Percentiles rank a stretch among this genome's conserved stretches.
These are phyloP conservation scores for Mycena leptocephala DNA, from an alignment of 768 basidiomycete species.

Conservation along the genomic window DNA sequence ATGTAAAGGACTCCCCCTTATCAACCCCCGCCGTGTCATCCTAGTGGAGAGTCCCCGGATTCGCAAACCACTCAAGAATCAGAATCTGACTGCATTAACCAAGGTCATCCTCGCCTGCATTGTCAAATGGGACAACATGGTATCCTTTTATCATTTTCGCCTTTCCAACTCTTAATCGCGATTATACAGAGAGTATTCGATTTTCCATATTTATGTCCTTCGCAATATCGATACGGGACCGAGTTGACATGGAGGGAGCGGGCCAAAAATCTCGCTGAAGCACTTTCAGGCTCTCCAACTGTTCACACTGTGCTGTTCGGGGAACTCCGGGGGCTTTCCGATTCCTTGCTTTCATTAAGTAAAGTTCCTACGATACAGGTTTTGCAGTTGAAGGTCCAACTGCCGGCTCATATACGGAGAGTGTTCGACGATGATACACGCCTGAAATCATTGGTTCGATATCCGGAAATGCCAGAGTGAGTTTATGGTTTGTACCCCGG, in stretches of 20 bases:
- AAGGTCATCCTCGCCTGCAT: not conserved
- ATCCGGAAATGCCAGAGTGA: not conserved
- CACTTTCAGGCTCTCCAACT: not conserved
- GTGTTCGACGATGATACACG: not conserved
- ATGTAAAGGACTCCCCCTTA: conserved; percentile 5
- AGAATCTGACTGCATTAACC: not conserved
- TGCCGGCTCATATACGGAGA: too few relatives aligned
- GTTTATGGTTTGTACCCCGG: not conserved
- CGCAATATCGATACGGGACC: not conserved
- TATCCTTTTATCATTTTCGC: not conserved
- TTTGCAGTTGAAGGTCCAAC: not conserved
- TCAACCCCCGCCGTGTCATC: conserved; percentile 1
- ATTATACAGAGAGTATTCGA: not conserved
- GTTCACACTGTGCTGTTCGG: not conserved
- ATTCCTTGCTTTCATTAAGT: not conserved
- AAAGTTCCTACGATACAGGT: not conserved
- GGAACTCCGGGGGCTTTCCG: not conserved
- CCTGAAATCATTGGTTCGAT: not conserved
- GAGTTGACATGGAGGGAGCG: not conserved
- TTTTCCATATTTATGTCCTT: not conserved
- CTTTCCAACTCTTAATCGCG: not conserved
- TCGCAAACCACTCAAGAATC: not conserved
- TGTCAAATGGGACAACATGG: not conserved
- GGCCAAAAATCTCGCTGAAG: not conserved
- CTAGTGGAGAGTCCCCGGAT: not conserved